Evolutionary conservation across 768 basidiomycete genomes (phyloP).

Genomic region (Phaeotremella skinneri): DNA sequence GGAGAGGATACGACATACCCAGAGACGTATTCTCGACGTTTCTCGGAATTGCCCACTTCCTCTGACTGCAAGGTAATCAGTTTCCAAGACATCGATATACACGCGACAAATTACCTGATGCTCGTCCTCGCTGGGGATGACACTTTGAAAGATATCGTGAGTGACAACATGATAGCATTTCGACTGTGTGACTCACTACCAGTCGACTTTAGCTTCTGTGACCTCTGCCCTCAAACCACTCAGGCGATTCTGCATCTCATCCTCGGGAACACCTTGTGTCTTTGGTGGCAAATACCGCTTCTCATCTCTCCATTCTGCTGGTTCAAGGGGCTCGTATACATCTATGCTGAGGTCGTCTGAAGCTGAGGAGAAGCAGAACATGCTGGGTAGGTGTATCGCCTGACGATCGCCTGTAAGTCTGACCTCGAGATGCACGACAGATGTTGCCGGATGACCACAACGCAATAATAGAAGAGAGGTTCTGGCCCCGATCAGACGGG

Average conservation of each 20-base stretch:
- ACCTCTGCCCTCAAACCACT: constrained; percentile 31
- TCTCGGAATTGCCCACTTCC: constrained; percentile 38
- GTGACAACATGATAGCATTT: too few species aligned
- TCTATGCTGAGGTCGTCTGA: too few species aligned
- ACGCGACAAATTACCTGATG: constrained; percentile 33
- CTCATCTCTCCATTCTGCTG: neutral
- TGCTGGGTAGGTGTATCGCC: too few species aligned
- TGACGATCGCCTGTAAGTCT: too few species aligned
- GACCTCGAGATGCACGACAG: too few species aligned
- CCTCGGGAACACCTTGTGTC: constrained; percentile 1
- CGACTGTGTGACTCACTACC: constrained; percentile 46
- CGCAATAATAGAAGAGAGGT: too few species aligned
- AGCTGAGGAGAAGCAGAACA: too few species aligned
- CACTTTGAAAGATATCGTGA: too few species aligned
- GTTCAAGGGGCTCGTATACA: too few species aligned
- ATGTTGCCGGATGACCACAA: too few species aligned
- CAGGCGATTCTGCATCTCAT: constrained; percentile 28
- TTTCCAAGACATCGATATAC: neutral
- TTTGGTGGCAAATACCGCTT: too few species aligned
- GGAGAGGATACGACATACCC: constrained; percentile 18
- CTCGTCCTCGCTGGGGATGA: constrained; percentile 48
- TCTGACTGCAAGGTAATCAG: constrained; percentile 29
- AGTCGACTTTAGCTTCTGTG: constrained; percentile 44
- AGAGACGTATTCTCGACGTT: constrained; percentile 40
- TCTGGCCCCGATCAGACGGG: too few species aligned